Conservation (phyloP, 148 eudicot genomes). For the Fagopyrum esculentum region DNA sequence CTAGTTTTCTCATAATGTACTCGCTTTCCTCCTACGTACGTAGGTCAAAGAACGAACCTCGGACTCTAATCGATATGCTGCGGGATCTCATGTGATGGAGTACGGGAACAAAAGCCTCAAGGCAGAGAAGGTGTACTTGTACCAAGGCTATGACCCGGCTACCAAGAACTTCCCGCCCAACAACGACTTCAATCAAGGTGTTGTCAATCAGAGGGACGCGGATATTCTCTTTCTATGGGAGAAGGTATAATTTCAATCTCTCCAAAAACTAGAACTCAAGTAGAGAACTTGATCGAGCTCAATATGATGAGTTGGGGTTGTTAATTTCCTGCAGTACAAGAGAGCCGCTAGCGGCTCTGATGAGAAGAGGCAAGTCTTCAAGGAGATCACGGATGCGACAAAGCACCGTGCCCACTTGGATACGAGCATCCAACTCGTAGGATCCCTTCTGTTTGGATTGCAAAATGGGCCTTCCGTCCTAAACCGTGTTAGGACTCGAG, state of each 20-base stretch:
- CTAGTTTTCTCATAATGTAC: background rate
- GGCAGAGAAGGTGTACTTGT: conserved; percentile 44
- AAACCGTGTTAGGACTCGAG: conserved; percentile 28
- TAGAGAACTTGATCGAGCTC: background rate
- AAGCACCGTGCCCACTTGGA: conserved; percentile 60
- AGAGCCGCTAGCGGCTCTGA: conserved; percentile 26
- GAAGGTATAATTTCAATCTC: conserved; percentile 27
- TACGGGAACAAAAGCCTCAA: conserved; percentile 68
- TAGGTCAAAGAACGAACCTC: conserved; percentile 86
- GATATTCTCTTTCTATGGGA: conserved; percentile 80
- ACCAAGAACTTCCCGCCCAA: conserved; percentile 50
- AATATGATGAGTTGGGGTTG: too few relatives aligned
- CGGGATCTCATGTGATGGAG: conserved; percentile 86
- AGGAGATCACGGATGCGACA: conserved; percentile 47
- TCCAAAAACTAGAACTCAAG: background rate
- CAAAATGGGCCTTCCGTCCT: conserved; percentile 40
- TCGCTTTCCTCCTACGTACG: background rate
- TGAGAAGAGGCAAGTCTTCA: conserved; percentile 36
- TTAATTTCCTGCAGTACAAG: conserved; percentile 36
- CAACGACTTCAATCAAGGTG: conserved; percentile 36
- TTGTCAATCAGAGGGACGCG: conserved; percentile 85
- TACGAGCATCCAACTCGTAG: conserved; percentile 55
- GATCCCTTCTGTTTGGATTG: conserved; percentile 55
- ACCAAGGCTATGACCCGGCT: conserved; percentile 41
- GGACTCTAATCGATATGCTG: conserved; percentile 44